Base-by-base conservation (phyloP, 768 basidiomycete genomes). In the Termitomyces eurrhizus region DNA sequence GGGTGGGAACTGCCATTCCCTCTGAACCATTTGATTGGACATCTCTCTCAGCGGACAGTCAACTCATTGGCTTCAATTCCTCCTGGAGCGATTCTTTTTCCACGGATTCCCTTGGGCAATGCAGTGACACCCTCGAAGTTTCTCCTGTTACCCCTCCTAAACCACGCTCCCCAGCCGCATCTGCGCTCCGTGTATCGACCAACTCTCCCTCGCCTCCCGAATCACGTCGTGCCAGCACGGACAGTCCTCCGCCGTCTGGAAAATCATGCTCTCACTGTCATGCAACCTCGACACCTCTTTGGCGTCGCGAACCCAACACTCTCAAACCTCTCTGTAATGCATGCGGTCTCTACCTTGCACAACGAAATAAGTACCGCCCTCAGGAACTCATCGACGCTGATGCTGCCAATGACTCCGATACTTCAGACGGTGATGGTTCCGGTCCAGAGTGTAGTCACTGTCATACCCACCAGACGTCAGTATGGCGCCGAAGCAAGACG, bases 371-470 rank as follows among this genome's bases (percentile, higher is more conserved):
- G 58, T 74, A 77, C 37, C 76, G 80, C 3, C 80, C 80, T 9
- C 78, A 80, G 62, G 79, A 79, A 66, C 77, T 81, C 62, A 81
- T 81, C 58, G 80, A 79, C 57, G 80, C 80, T 21, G 79, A 80
- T 64, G 67, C 66, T 18, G 78, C 75, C 52, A 78, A 80, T 45
- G 77, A 74, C 54, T 73, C 71, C 2, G 77, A 79, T 6, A 72
- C 74, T 42, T 75, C 75, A 13, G 78, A 78, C 45, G 67, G 67
- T 16, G 77, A 79, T 62, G 73, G 73, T 32, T 69, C 70, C 41
- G 79, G 78, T 9, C 80, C 80, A 2, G 76, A 80, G 64, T 82
- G 80, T 51, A 79, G 76, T 56, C 80, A 81, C 67, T 82, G 80
- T 60, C 75, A 73, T 58, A 81, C 80, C 9, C 78, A 78, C 57